Evolutionary conservation across 192 early-diverging fungal genomes (phyloP).

Genomic region (Spinellus fusiger): DNA sequence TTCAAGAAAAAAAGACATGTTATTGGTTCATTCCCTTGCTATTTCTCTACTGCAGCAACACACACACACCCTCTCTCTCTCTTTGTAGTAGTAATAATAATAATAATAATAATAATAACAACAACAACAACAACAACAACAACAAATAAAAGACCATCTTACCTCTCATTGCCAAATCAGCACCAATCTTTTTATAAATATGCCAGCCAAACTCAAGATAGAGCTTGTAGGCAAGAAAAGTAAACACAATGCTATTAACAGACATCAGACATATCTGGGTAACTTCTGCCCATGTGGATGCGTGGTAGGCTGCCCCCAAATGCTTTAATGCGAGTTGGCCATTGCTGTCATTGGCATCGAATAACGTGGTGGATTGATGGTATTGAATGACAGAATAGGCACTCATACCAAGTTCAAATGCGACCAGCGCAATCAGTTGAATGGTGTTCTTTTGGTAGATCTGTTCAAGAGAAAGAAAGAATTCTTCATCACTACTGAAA

Average conservation of each 20-base stretch:
- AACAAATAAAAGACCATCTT: conserved; percentile 11
- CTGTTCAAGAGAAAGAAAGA: conserved; percentile 26
- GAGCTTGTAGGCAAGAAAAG: conserved; percentile 51
- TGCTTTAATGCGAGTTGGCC: not conserved
- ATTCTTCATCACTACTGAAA: not conserved
- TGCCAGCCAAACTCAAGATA: conserved; percentile 83
- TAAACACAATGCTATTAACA: conserved; percentile 42
- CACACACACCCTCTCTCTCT: not conserved
- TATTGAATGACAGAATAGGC: conserved; percentile 69
- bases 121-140: conserved; percentile 1
- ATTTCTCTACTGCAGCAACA: not conserved
- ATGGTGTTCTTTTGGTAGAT: conserved; percentile 91
- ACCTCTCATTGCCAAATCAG: conserved; percentile 68
- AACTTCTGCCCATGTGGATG: conserved; percentile 37
- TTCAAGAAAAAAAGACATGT: not conserved
- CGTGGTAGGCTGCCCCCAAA: conserved; percentile 16
- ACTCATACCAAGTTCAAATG: conserved; percentile 58
- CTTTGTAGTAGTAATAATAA: not conserved
- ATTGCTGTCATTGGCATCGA: conserved; percentile 6
- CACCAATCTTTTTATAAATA: conserved; percentile 80
- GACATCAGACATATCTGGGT: conserved; percentile 53
- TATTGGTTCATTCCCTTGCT: not conserved
- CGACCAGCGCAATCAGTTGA: conserved; percentile 73
- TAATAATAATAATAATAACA: not conserved
- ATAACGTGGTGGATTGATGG: conserved; percentile 38